Conservation (phyloP, 2,329 filamentous ascomycete genomes). For the Aspergillus sp. region DNA sequence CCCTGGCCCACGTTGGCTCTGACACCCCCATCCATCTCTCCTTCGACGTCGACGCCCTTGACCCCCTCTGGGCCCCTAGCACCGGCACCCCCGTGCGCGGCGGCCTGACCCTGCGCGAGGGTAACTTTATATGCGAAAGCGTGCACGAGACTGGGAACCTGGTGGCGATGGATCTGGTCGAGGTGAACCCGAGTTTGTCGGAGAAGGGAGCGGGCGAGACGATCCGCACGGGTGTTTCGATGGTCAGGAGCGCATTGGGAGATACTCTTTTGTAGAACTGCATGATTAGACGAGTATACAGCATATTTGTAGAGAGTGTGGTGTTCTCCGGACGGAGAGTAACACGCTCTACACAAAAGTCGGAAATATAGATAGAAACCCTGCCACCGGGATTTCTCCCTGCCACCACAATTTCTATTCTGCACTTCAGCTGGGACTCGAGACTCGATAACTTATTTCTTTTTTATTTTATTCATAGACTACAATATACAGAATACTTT, state of each 20-base stretch:
- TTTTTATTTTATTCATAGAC: slow-evolving; percentile 1
- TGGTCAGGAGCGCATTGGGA: slow-evolving; percentile 84
- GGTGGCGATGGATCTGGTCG: slow-evolving; percentile 72
- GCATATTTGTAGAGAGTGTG: too few species aligned
- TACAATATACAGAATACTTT: too few species aligned
- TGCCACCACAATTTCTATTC: slow-evolving; percentile 20
- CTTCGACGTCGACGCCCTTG: slow-evolving; percentile 93
- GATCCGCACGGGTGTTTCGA: slow-evolving; percentile 77
- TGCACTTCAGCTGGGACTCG: neutral
- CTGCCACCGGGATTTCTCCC: slow-evolving; percentile 9
- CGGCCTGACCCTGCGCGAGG: slow-evolving; percentile 85
- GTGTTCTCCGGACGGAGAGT: too few species aligned
- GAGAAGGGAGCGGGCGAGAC: slow-evolving; percentile 71
- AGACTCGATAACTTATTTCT: slow-evolving; percentile 6
- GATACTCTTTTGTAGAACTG: slow-evolving; percentile 66
- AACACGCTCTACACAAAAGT: too few species aligned
- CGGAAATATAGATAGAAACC: neutral
- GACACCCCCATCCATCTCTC: slow-evolving; percentile 96
- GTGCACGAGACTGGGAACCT: slow-evolving; percentile 72
- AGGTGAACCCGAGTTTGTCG: slow-evolving; percentile 69
- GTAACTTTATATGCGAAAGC: slow-evolving; percentile 90
- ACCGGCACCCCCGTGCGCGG: slow-evolving; percentile 93
- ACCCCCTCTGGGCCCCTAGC: slow-evolving; percentile 92
- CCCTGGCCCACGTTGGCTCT: slow-evolving; percentile 85
- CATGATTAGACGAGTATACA: neutral